Base-by-base conservation (phyloP, 805 yeast species). In the Yarrowia sp. region DNA sequence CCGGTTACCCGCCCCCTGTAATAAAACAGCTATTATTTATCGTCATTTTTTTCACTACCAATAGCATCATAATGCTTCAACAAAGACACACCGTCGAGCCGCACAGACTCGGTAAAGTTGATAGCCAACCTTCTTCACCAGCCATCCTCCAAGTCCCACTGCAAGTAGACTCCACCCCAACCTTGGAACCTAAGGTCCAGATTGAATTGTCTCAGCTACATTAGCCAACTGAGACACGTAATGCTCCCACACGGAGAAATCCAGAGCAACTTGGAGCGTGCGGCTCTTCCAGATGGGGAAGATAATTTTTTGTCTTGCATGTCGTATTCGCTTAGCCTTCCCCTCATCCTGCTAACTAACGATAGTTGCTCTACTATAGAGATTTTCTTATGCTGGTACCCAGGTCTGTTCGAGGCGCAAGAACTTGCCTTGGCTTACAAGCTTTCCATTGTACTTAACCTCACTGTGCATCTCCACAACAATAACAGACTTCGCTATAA, bases 201-300 rank as follows among this genome's bases (percentile, higher is more conserved):
- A 40, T 53, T 53, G 45, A 15, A 5, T 53, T 40, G 59, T 40
- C 59, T 53, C 59, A 40, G 36, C 14, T 11, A 12, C n/a, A 40
- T 53, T 53, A 40, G 36, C 19, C 7, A n/a, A 8, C 19, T 40
- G 59, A 53, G 45, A 53, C 45, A 53, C 5, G 32, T 16, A 5
- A 26, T 22, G 36, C 8, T 12, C 14, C 50, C 15, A 8, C 46
- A 42, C 46, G 19, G 43, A 41, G 32, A 38, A 9, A 10, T 42
- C 19, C 19, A 42, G 19, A 7, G 46, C 46, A 42, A 15, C 46
- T 41, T 11, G 15, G 12, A 7, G 43, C 8, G 43, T 14, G n/a
- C 43, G 8, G 8, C n/a, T 41, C 15, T 14, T 41, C 43, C n/a
- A 41, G 7, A 26, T 26, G 32, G 32, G 32, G 32, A 26, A 26